A percentile compares a stretch with the other conserved stretches of the same genome.
Evolutionary conservation across 2,329 filamentous ascomycete species (phyloP).

Genomic region (Cryphonectria japonica): DNA sequence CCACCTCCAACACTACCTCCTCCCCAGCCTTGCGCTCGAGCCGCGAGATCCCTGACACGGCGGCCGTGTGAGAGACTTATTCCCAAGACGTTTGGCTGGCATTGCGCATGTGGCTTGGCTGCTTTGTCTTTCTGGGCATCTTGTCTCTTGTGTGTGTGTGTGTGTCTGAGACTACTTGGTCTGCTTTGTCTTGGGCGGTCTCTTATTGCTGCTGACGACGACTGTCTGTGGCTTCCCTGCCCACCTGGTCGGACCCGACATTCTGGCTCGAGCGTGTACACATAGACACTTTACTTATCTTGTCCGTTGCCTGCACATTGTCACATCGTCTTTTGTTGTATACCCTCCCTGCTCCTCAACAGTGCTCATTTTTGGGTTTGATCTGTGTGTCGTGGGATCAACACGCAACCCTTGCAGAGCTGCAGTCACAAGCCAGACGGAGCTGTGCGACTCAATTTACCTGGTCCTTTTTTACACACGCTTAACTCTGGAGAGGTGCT

Average conservation of each 20-base stretch:
- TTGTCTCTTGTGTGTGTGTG: not conserved
- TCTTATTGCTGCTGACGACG: conserved; percentile 2
- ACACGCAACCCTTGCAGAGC: not conserved
- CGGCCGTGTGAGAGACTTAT: conserved; percentile 23
- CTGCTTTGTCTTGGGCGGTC: not conserved
- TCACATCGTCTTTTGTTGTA: not conserved
- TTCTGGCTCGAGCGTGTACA: not conserved
- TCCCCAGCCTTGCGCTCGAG: not conserved
- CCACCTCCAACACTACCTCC: not conserved
- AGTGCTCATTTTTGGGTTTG: not conserved
- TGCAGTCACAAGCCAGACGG: not conserved
- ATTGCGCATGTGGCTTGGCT: conserved; percentile 27
- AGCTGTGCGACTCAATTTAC: not conserved
- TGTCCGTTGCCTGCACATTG: not conserved
- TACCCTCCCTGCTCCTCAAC: not conserved
- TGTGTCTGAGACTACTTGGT: not conserved
- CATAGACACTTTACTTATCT: not conserved
- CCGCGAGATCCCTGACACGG: conserved; percentile 15
- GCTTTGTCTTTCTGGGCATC: conserved; percentile 14
- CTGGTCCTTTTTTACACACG: not conserved
- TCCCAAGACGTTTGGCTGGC: conserved; percentile 24
- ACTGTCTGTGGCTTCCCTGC: not conserved
- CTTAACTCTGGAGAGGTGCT: not conserved
- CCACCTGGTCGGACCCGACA: not conserved
- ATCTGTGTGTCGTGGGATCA: not conserved